Conservation (phyloP, 139 green algal species). For the Coccomyxa sp. region DNA sequence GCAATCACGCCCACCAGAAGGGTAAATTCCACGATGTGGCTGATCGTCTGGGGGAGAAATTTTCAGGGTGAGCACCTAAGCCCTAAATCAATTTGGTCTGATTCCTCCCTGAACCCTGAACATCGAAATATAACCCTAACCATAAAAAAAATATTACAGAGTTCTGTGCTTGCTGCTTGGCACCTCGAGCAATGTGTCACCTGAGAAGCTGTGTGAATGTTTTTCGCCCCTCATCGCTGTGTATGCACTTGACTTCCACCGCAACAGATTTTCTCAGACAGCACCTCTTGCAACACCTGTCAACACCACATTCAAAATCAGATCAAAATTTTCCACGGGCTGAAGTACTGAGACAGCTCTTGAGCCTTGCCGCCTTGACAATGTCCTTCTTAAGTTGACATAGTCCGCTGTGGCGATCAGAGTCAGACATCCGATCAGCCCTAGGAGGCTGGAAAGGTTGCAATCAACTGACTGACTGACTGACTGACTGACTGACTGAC, state of each 20-base stretch:
- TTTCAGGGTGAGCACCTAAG: not conserved
- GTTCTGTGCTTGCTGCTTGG: not conserved
- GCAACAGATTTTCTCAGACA: conserved; percentile 5
- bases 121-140: not conserved
- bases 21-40: not conserved
- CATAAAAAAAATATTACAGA: not conserved
- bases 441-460: too few species aligned
- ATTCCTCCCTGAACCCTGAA: not conserved
- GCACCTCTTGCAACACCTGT: conserved; percentile 12
- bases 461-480: too few species aligned
- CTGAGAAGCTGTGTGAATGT: conserved; percentile 12
- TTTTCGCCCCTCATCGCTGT: not conserved
- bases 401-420: too few species aligned
- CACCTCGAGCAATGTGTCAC: not conserved
- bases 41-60: not conserved
- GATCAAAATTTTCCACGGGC: too few species aligned
- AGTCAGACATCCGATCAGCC: too few species aligned
- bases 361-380: too few species aligned
- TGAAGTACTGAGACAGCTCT: too few species aligned
- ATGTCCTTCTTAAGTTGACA: too few species aligned
- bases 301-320: not conserved
- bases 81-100: not conserved
- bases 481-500: too few species aligned
- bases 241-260: conserved; percentile 18
- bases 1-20: not conserved